These are phyloP conservation scores for Chrysanthemum makinoi DNA, from an alignment of 129 eudicot genomes.

Conservation along the genomic window DNA sequence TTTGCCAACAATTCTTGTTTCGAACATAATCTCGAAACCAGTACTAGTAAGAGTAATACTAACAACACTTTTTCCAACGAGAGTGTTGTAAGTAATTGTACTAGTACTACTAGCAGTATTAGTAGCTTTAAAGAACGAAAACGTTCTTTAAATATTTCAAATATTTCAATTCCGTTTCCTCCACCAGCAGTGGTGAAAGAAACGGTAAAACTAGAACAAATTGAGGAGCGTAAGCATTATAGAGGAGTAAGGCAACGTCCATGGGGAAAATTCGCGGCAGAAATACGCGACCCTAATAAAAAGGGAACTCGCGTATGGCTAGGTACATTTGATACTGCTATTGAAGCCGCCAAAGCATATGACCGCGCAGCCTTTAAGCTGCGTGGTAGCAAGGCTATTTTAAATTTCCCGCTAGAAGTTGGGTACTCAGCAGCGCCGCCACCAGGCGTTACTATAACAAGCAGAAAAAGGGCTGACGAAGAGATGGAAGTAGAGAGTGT, in stretches of 20 bases:
- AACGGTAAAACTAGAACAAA: background rate
- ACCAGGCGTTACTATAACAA: background rate
- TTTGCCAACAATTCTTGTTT: too few species aligned
- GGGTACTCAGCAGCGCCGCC: background rate
- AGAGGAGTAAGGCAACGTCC: slow-evolving; percentile 49
- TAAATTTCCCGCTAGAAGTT: slow-evolving; percentile 43
- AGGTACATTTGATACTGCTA: slow-evolving; percentile 43
- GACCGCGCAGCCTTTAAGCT: slow-evolving; percentile 39
- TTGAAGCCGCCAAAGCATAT: slow-evolving; percentile 45
- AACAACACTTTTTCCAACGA: background rate
- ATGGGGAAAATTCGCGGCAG: slow-evolving; percentile 55
- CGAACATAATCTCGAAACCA: background rate
- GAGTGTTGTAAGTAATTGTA: background rate
- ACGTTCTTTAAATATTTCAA: slow-evolving; percentile 27
- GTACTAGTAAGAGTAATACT: background rate
- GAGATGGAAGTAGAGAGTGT: background rate
- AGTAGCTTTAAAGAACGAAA: slow-evolving; percentile 28
- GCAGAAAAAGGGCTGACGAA: slow-evolving; percentile 32
- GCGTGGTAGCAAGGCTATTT: slow-evolving; percentile 45
- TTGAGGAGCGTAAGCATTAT: slow-evolving; percentile 21
- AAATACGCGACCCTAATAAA: slow-evolving; percentile 44
- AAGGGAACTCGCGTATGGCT: slow-evolving; percentile 50
- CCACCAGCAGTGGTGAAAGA: background rate
- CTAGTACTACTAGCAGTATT: background rate
- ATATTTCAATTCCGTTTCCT: slow-evolving; percentile 30